These are phyloP conservation scores for Amanita rubescens DNA, from an alignment of 768 basidiomycete genomes.

Conservation along the genomic window DNA sequence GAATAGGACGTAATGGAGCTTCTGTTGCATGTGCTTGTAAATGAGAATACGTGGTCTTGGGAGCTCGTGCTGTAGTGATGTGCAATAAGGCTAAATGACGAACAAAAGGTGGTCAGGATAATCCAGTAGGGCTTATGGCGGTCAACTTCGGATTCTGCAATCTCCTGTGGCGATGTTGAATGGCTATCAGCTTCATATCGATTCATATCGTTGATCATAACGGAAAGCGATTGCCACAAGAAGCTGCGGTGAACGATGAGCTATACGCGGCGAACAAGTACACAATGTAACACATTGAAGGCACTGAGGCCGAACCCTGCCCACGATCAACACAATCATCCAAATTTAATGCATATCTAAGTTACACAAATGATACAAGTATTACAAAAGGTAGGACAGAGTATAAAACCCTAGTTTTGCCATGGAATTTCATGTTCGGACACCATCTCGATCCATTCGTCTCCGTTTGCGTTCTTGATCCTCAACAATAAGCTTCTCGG, in stretches of 20 bases:
- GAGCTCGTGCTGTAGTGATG: neutral
- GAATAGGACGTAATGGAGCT: neutral
- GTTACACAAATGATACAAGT: neutral
- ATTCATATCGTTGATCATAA: slow-evolving; percentile 11
- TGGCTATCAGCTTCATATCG: slow-evolving; percentile 12
- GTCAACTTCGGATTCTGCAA: neutral
- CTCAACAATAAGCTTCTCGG: slow-evolving; percentile 82
- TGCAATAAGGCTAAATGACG: neutral
- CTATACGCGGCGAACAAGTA: neutral
- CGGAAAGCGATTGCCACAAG: neutral
- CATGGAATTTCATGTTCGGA: slow-evolving; percentile 16
- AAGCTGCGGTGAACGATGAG: neutral
- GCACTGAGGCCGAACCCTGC: neutral
- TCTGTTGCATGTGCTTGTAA: neutral
- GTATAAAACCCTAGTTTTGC: slow-evolving; percentile 10
- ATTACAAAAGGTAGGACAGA: neutral
- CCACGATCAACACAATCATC: too few species aligned
- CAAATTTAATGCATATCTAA: neutral
- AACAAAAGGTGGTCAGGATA: neutral
- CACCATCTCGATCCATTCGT: slow-evolving; percentile 52
- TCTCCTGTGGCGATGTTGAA: slow-evolving; percentile 6
- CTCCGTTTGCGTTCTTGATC: slow-evolving; percentile 87
- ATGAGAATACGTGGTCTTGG: neutral
- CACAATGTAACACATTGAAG: neutral
- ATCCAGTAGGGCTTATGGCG: neutral